These are phyloP conservation scores for Ascocoryne sarcoides DNA, from an alignment of 2,329 filamentous ascomycete species.

Conservation along the genomic window DNA sequence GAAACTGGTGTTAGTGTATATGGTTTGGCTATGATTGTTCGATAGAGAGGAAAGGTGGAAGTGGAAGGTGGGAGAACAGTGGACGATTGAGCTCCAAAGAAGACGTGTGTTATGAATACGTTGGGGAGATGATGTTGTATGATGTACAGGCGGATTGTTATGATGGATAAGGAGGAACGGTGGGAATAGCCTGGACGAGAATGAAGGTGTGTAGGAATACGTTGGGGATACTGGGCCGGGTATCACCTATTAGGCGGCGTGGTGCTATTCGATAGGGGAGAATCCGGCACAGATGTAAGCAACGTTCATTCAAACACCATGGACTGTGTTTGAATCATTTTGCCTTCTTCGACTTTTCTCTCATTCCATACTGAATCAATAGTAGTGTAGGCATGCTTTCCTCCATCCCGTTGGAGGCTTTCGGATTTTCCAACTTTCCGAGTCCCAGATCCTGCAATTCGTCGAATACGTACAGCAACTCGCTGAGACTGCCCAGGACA, in stretches of 20 bases:
- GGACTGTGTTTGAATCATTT: constrained; percentile 1
- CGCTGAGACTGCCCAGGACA: not conserved
- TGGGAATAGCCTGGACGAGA: too few species aligned
- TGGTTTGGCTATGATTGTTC: too few species aligned
- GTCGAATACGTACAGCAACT: constrained; percentile 5
- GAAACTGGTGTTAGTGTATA: too few species aligned
- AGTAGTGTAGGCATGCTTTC: constrained; percentile 7
- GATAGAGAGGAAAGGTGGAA: too few species aligned
- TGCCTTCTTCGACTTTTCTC: not conserved
- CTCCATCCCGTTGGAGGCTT: constrained; percentile 10
- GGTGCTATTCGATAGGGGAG: constrained; percentile 22
- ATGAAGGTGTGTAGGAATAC: too few species aligned
- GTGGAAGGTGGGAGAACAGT: too few species aligned
- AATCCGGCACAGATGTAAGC: constrained; percentile 7
- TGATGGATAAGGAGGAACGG: too few species aligned
- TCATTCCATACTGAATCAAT: constrained; percentile 2
- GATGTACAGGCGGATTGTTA: too few species aligned
- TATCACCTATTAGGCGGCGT: constrained; percentile 23
- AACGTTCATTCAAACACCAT: not conserved
- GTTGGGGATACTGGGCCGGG: constrained; percentile 26
- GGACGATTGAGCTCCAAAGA: too few species aligned
- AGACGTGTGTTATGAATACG: too few species aligned
- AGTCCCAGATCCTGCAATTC: constrained; percentile 8
- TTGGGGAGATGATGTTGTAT: too few species aligned
- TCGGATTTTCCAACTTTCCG: constrained; percentile 10